phyloP scores from a whole-genome alignment of 2,329 filamentous ascomycete species.

The Pseudopyrenochaeta lycopersici region DNA sequence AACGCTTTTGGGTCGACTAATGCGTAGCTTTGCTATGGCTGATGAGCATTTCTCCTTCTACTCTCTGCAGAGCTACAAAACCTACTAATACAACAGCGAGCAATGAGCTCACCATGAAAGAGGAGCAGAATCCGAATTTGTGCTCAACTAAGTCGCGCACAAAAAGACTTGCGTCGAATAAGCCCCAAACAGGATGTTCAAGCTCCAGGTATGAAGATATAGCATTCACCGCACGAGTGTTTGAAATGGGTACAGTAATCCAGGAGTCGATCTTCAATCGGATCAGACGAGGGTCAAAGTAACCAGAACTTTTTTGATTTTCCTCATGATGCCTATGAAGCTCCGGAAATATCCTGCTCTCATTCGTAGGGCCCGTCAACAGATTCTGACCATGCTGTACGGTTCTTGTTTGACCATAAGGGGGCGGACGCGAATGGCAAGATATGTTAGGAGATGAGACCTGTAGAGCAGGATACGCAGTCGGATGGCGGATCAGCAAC shows the following conservation, averaged over 20 bases:
- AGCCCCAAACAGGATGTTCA: constrained; percentile 10
- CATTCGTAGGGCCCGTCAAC: neutral
- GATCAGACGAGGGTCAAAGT: constrained; percentile 9
- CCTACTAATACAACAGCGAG: constrained; percentile 17
- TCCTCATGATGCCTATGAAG: too few species aligned
- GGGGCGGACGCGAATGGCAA: neutral
- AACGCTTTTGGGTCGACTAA: too few species aligned
- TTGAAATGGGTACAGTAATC: constrained; percentile 10
- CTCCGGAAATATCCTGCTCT: too few species aligned
- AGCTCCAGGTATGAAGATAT: constrained; percentile 7
- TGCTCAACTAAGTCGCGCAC: constrained; percentile 8
- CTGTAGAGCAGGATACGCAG: neutral
- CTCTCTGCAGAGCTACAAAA: too few species aligned
- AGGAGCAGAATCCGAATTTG: constrained; percentile 11
- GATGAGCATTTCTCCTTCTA: too few species aligned
- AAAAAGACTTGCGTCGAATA: constrained; percentile 13
- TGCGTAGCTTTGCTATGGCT: too few species aligned
- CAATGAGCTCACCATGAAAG: constrained; percentile 13
- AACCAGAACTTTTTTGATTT: neutral
- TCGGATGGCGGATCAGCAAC: constrained; percentile 7
- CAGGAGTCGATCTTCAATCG: constrained; percentile 10
- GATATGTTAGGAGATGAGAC: constrained; percentile 1
- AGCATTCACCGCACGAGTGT: constrained; percentile 7
- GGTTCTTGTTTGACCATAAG: neutral
- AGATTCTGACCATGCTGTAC: neutral